Conservation (phyloP, 1,139 yeast genomes). For the Sugiyamaella paludigena region DNA sequence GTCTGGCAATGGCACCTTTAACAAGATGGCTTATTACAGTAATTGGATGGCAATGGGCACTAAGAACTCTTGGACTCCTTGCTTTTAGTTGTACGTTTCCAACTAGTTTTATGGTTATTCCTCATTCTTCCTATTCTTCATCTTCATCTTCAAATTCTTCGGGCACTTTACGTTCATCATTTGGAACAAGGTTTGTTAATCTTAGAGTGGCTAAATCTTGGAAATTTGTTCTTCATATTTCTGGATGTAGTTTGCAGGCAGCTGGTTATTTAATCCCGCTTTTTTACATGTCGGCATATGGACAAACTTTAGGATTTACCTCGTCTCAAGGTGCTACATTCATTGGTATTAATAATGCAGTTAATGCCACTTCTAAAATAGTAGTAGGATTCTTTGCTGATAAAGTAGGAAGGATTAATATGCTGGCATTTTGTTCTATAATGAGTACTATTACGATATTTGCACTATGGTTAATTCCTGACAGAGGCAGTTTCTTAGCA, state of each 20-base stretch:
- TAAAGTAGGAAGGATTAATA: constrained; percentile 42
- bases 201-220: constrained; percentile 27
- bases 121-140: constrained; percentile 29
- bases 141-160: constrained; percentile 9
- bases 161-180: background rate
- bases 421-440: constrained; percentile 40
- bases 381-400: constrained; percentile 43
- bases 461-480: constrained; percentile 39
- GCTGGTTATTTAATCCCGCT: constrained; percentile 46
- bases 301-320: constrained; percentile 40
- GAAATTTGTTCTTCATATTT: constrained; percentile 36
- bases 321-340: constrained; percentile 43
- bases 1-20: constrained; percentile 42
- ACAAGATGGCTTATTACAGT: constrained; percentile 35
- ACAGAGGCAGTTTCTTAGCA: constrained; percentile 37
- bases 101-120: constrained; percentile 21
- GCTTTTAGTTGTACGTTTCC: constrained; percentile 21
- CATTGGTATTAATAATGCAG: constrained; percentile 44
- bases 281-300: constrained; percentile 45
- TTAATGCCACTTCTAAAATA: constrained; percentile 44
- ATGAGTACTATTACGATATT: constrained; percentile 39
- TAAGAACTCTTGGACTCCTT: constrained; percentile 40
- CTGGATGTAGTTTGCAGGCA: constrained; percentile 42
- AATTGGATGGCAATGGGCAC: constrained; percentile 45
- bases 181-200: constrained; percentile 18